Base-by-base conservation (phyloP, 305 asterid genomes). In the Salvia sclarea region DNA sequence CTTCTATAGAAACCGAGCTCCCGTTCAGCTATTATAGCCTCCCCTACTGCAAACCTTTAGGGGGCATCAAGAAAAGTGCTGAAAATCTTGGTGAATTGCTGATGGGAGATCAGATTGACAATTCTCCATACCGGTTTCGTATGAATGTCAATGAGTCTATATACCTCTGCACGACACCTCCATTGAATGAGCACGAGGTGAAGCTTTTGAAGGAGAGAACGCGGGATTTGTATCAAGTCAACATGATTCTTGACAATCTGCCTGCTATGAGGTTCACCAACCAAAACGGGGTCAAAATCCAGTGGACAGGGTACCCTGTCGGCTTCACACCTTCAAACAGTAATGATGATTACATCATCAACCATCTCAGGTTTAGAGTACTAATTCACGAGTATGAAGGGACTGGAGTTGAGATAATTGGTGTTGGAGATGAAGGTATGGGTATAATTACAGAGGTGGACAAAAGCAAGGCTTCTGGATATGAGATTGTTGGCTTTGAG, bases 101-200 rank as follows among this genome's bases (percentile, higher is more conserved):
- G n/a, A 85, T 83, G 88, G 91, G 88, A 59, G 91, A 85, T 78
- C 86, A 83, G 61, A 82, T 83, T 30, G 88, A 82, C 75, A 83
- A 79, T 68, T 85, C 86, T 37, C 91, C 91, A 4, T 83, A 83
- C 58, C 84, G 86, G 37, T 85, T 81, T 56, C 66, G 72, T n/a
- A 79, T 85, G 88, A 80, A 80, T 66, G 57, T 68, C 16, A 85
- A 83, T 1, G 91, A 85, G 66, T 71, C 85, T 25, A 66, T 83
- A 45, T 81, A 65, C 82, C 82, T 85, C n/a, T 85, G 91, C 81
- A 81, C 82, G 30, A 79, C 79, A 56, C 82, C 82, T 25, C 78
- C 83, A 3, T 72, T 84, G 74, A 81, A 57, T 30, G 81, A 72
- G 64, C 50, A 63, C n/a, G 87, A 85, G 66, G 85, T 81, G 2